Evolutionary conservation across 2,329 filamentous ascomycete genomes (phyloP).

Genomic region (Aspergillus oerlinghausenensis): DNA sequence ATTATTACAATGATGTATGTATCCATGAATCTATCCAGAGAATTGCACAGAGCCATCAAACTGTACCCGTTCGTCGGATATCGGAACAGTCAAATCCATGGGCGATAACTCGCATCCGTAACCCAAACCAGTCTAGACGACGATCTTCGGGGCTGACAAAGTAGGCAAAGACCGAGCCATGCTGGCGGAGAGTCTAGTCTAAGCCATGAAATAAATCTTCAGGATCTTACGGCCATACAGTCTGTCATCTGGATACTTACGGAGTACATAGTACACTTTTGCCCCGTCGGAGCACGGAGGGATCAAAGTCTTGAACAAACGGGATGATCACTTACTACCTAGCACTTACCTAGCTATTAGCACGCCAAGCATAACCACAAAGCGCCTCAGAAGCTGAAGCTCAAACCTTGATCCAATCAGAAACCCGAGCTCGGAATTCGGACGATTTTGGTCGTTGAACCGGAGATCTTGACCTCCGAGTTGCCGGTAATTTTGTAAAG

Average conservation of each 20-base stretch:
- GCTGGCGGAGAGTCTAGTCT: background rate
- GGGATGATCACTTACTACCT: background rate
- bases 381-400: too few relatives aligned
- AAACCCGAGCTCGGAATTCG: slow-evolving; percentile 4
- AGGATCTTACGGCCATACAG: background rate
- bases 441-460: background rate
- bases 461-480: slow-evolving; percentile 8
- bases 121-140: slow-evolving; percentile 1
- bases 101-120: background rate
- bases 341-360: too few relatives aligned
- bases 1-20: background rate
- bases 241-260: too few relatives aligned
- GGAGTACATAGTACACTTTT: too few relatives aligned
- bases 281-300: too few relatives aligned
- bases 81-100: background rate
- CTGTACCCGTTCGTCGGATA: background rate
- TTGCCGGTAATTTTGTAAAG: slow-evolving; percentile 7
- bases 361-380: too few relatives aligned
- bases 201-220: too few relatives aligned
- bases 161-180: background rate
- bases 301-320: background rate
- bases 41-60: background rate
- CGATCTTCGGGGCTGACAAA: slow-evolving; percentile 1
- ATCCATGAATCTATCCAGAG: background rate
- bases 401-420: background rate